These are phyloP conservation scores for Solanum pimpinellifolium DNA, from an alignment of 257 asterid species.

Conservation along the genomic window DNA sequence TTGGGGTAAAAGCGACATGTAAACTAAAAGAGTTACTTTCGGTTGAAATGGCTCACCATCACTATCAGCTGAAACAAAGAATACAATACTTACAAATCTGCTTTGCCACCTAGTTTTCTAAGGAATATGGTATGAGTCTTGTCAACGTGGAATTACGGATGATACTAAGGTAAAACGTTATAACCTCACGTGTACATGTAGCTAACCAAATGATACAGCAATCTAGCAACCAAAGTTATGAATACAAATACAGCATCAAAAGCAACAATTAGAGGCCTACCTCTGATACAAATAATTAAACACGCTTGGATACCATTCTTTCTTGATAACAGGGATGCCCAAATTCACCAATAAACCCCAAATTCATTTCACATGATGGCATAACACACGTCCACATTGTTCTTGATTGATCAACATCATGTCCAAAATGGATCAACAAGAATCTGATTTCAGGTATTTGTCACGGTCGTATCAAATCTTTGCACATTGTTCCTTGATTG, in stretches of 20 bases:
- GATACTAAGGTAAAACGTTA: neutral
- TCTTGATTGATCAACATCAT: neutral
- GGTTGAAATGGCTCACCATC: neutral
- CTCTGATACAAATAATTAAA: neutral
- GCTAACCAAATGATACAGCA: neutral
- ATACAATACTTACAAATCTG: neutral
- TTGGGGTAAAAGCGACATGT: neutral
- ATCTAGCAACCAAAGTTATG: neutral
- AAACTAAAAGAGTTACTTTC: neutral
- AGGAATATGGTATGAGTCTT: neutral
- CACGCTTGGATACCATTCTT: neutral
- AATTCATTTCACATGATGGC: neutral
- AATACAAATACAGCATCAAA: neutral
- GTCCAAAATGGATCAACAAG: neutral
- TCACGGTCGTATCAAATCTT: neutral
- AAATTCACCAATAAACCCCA: neutral
- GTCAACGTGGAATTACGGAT: neutral
- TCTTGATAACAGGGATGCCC: neutral
- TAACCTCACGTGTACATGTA: neutral
- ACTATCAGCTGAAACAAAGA: neutral
- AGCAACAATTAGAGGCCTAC: neutral
- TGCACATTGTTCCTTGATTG: neutral
- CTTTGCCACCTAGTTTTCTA: neutral
- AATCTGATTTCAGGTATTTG: neutral
- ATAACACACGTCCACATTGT: neutral